phyloP scores from a whole-genome alignment of 1,139 yeast genomes.

The Arxiozyma heterogenica region DNA sequence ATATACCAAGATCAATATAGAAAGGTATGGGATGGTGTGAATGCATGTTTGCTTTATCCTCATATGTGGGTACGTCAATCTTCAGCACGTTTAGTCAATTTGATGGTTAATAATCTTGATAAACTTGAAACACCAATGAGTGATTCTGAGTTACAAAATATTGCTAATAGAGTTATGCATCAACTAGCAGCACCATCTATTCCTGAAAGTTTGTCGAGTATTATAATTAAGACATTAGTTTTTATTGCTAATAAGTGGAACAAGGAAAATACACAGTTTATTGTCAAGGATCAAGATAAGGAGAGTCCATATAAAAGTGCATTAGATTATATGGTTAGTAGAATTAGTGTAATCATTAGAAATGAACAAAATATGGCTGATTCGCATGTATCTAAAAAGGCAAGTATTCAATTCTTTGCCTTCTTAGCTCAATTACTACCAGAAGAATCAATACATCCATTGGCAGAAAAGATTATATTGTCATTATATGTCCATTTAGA shows the following conservation, averaged over 20 bases:
- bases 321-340: constrained; percentile 52
- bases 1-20: constrained; percentile 32
- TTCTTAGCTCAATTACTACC: constrained; percentile 45
- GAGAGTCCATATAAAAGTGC: constrained; percentile 35
- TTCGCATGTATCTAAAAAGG: constrained; percentile 50
- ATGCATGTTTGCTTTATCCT: constrained; percentile 62
- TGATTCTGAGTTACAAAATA: constrained; percentile 45
- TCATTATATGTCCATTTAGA: constrained; percentile 51
- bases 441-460: constrained; percentile 33
- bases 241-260: constrained; percentile 59
- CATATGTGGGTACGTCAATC: constrained; percentile 85
- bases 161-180: constrained; percentile 60
- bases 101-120: constrained; percentile 39
- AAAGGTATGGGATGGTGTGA: constrained; percentile 44
- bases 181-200: constrained; percentile 75
- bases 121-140: constrained; percentile 27
- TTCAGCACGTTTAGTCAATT: constrained; percentile 53
- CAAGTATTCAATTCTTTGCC: constrained; percentile 54
- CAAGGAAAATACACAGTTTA: constrained; percentile 34
- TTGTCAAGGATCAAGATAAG: constrained; percentile 20
- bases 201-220: constrained; percentile 54
- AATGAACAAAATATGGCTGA: constrained; percentile 50
- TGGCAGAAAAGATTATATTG: constrained; percentile 44
- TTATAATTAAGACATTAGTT: constrained; percentile 60
- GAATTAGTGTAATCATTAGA: constrained; percentile 55